Evolutionary conservation across 2,329 filamentous ascomycete species (phyloP).

Genomic region (Fusarium scirpi): DNA sequence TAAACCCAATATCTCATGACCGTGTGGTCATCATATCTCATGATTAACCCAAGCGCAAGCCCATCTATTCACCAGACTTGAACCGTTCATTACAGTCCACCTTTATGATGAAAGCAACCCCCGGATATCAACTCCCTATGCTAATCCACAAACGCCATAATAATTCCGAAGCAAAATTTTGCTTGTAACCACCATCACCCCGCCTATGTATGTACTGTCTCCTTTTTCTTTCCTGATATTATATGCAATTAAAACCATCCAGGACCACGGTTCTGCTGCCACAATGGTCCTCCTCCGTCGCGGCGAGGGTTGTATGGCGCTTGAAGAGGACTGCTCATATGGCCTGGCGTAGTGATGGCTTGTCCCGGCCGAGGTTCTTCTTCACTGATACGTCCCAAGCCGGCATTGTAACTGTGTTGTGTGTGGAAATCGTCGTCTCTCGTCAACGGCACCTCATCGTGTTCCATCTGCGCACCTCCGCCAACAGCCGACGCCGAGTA

Average conservation of each 20-base stretch:
- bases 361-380: slow-evolving; percentile 43
- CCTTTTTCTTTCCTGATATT: slow-evolving; percentile 6
- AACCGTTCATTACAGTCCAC: slow-evolving; percentile 12
- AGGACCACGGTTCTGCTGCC: slow-evolving; percentile 66
- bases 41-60: slow-evolving; percentile 27
- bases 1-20: slow-evolving; percentile 15
- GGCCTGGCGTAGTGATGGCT: slow-evolving; percentile 36
- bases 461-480: slow-evolving; percentile 44
- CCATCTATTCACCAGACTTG: slow-evolving; percentile 17
- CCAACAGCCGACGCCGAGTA: slow-evolving; percentile 39
- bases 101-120: slow-evolving; percentile 31
- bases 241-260: slow-evolving; percentile 57
- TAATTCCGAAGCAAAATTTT: slow-evolving; percentile 9
- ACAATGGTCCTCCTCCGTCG: slow-evolving; percentile 58
- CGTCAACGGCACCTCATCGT: slow-evolving; percentile 56
- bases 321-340: slow-evolving; percentile 30
- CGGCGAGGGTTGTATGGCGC: slow-evolving; percentile 39
- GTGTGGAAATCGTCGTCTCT: slow-evolving; percentile 57
- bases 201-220: slow-evolving; percentile 11
- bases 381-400: slow-evolving; percentile 54
- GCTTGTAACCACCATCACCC: background rate
- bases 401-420: slow-evolving; percentile 57
- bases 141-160: slow-evolving; percentile 15
- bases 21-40: slow-evolving; percentile 34
- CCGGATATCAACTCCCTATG: slow-evolving; percentile 35